These are phyloP conservation scores for Sclerotinia glacialis DNA, from an alignment of 2,329 filamentous ascomycete species.

Conservation along the genomic window DNA sequence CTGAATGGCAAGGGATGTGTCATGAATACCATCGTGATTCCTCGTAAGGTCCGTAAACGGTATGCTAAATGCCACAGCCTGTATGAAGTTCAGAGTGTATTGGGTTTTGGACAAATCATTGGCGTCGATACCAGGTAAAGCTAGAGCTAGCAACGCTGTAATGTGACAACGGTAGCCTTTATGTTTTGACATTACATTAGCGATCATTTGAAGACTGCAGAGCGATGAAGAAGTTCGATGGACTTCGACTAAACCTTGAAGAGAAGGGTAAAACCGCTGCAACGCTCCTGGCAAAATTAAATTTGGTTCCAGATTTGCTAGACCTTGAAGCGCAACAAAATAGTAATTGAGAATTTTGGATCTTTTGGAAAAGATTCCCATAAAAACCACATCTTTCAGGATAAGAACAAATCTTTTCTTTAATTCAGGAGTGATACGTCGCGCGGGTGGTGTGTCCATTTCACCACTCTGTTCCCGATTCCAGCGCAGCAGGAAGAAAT, in stretches of 20 bases:
- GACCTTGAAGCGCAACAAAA: conserved; percentile 80
- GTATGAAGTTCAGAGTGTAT: conserved; percentile 91
- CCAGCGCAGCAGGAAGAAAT: conserved; percentile 97
- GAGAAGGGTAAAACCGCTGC: conserved; percentile 93
- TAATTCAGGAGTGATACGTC: conserved; percentile 74
- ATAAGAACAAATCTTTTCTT: conserved; percentile 87
- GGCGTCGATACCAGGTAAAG: conserved; percentile 92
- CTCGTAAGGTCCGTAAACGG: conserved; percentile 81
- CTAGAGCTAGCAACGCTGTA: conserved; percentile 87
- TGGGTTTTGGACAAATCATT: conserved; percentile 97
- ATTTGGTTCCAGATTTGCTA: conserved; percentile 87
- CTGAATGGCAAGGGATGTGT: conserved; percentile 75
- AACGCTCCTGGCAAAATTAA: conserved; percentile 89
- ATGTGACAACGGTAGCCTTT: conserved; percentile 98
- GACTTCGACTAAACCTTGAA: conserved; percentile 95
- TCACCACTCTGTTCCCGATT: conserved; percentile 93
- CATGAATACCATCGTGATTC: conserved; percentile 64
- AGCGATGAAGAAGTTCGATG: conserved; percentile 94
- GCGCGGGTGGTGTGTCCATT: conserved; percentile 77
- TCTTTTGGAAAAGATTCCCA: conserved; percentile 97
- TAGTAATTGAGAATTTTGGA: conserved; percentile 88
- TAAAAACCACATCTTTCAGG: conserved; percentile 89
- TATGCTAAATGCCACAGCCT: conserved; percentile 93
- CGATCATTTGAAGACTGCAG: conserved; percentile 85
- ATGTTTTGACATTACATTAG: conserved; percentile 83